Evolutionary conservation across 2,329 filamentous ascomycete genomes (phyloP), one percentile per base, ranked within the genome.

Genomic region (Epichloe coenophiala): DNA sequence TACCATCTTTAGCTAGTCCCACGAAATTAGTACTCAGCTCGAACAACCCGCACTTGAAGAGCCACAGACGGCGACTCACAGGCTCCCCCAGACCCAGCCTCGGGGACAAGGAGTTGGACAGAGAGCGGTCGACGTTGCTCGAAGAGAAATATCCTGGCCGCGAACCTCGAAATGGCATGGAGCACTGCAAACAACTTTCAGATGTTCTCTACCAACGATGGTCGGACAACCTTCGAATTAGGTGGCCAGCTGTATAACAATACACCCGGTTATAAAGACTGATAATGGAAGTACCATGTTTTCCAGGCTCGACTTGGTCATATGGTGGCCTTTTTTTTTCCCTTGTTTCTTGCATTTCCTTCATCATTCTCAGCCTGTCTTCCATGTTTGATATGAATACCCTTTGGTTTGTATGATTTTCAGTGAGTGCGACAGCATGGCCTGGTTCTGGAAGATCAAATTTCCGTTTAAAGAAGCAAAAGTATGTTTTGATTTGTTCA

Each of bases 171-270:
- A 77, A 81, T 1, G 91, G 89, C 2, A 91, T 96, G 87, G 90
- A 96, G 66, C 91, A 96, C 67, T 86, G 85, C 57, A 88, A 88
- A 62, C 81, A 95, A 63, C 74, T 97, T 38, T 88, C 87, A 1
- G 89, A 96, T 64, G 87, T 95, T 19, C 77, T 98, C 19, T 97
- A 96, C 68, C 81, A 83, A 15, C 80, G 91, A 42, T 98, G 93
- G 93, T 81, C 84, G 3, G 87, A 94, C 52, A 89, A 88, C 2
- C 71, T 97, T 59, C 81, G 83, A 56, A 76, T 79, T 50, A 74
- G 85, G 51, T 90, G 85, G 85, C 75, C 75, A 3, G 70, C 69
- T 31, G 60, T 66, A 27, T 65, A 46, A 39, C n/a, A 48, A 9
- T 13, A 40, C n/a, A 35, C 19, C 4, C 5, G 5, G 41, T 4